Base-by-base conservation (phyloP, 306 rosid species). In the Parietaria judaica region DNA sequence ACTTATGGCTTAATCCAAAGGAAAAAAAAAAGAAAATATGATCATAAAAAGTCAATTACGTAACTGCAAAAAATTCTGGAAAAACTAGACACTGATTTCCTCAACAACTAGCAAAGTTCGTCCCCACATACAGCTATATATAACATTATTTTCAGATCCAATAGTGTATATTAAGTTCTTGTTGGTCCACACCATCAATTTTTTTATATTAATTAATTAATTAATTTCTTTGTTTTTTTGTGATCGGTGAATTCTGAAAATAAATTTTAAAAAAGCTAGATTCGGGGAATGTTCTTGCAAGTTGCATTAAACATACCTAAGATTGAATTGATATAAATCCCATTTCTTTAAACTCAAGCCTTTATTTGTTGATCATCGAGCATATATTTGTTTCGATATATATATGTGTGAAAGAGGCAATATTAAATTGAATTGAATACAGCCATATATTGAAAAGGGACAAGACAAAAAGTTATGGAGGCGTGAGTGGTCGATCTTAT, bases 61-160 rank as follows among this genome's bases (percentile, higher is more conserved):
- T 3, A 15, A 45, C 55, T 55, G 23, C 51, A 17, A 64, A 17
- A 64, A 39, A 10, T 48, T 16, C 36, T 7, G 16, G 11, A 2
- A 2, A 39, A 4, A 6, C 11, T 59, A 45, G 37, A 5, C 14
- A 61, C 14, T 12, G 17, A 52, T 17, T 6, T 14, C 13, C 36
- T 13, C 16, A 52, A 38, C 59, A 52, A 16, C 46, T 64, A 14
- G 67, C 17, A 50, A 4, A 11, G 36, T 14, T 61, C 14, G 68
- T 64, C 68, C 68, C 68, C 68, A 38, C 68, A 39, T 64, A 53
- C 68, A 64, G 60, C 68, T 53, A 41, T 10, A 49, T n/a, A 49
- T 4, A 49, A 39, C 31, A 23, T 23, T 31, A 11, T 38, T 64
- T 17, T 44, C 54, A 41, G 51, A 38, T 52, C 37, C n/a, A 64